Conservation (phyloP, 2,329 filamentous ascomycete genomes). For the Phaeoacremonium minimum region DNA sequence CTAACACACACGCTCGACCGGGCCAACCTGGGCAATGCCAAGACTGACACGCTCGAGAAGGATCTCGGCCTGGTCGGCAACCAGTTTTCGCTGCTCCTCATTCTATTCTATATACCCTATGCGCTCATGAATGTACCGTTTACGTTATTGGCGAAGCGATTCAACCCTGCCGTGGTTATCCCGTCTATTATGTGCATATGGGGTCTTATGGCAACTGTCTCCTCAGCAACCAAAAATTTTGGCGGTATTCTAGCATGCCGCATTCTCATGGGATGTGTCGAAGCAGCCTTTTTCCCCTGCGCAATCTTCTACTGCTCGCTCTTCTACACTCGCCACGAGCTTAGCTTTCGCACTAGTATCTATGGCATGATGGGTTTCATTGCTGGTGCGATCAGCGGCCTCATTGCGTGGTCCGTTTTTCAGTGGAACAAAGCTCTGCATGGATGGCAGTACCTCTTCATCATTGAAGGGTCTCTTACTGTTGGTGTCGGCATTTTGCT, state of each 20-base stretch:
- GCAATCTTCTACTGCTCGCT: slow-evolving; percentile 18
- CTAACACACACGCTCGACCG: slow-evolving; percentile 19
- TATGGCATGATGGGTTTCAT: slow-evolving; percentile 17
- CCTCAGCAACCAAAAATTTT: slow-evolving; percentile 14
- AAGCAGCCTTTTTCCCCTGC: slow-evolving; percentile 19
- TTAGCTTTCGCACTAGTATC: slow-evolving; percentile 7
- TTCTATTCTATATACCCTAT: slow-evolving; percentile 27
- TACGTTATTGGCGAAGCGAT: slow-evolving; percentile 17
- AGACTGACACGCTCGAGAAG: slow-evolving; percentile 20
- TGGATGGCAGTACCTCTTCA: slow-evolving; percentile 20
- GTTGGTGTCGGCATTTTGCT: slow-evolving; percentile 13
- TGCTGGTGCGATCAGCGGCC: slow-evolving; percentile 16
- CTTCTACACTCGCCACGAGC: slow-evolving; percentile 17
- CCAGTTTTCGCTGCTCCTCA: slow-evolving; percentile 22
- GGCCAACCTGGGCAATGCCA: slow-evolving; percentile 24
- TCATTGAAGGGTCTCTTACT: slow-evolving; percentile 20
- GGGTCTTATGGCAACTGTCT: slow-evolving; percentile 17
- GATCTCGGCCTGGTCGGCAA: slow-evolving; percentile 21
- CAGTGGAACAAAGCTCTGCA: slow-evolving; percentile 13
- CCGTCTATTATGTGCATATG: slow-evolving; percentile 19
- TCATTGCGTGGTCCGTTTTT: slow-evolving; percentile 19
- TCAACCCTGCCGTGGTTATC: slow-evolving; percentile 19
- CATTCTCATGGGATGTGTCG: slow-evolving; percentile 17
- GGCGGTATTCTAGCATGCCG: slow-evolving; percentile 15
- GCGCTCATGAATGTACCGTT: slow-evolving; percentile 18